Percentiles rank a stretch among this genome's conserved stretches.
Evolutionary conservation across 1,284 basidiomycete genomes (phyloP).

Genomic region (Wallemia ichthyophaga): DNA sequence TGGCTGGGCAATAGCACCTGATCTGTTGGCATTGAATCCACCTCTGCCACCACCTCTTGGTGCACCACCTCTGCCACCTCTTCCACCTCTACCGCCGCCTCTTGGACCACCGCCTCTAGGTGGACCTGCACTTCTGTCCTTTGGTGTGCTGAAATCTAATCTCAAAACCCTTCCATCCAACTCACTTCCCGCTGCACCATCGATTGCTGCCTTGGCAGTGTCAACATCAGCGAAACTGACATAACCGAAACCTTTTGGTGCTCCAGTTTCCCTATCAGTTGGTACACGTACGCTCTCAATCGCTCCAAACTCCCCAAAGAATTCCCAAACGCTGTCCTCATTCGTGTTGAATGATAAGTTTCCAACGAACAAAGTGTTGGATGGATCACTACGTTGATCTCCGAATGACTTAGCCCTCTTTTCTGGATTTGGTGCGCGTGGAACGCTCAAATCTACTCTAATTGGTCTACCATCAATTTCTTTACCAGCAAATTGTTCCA

Average conservation of each 20-base stretch:
- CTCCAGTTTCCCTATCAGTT: constrained; percentile 70
- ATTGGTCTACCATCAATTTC: constrained; percentile 72
- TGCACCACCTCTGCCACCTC: constrained; percentile 15
- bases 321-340: constrained; percentile 70
- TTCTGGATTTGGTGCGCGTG: constrained; percentile 26
- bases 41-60: constrained; percentile 15
- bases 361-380: constrained; percentile 58
- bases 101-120: constrained; percentile 8
- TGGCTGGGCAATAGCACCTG: constrained; percentile 38
- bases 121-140: constrained; percentile 24
- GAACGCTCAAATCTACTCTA: constrained; percentile 50
- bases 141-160: constrained; percentile 68
- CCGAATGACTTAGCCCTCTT: constrained; percentile 47
- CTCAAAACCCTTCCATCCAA: constrained; percentile 55
- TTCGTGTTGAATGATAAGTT: constrained; percentile 53
- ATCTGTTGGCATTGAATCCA: constrained; percentile 21
- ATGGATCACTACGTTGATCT: constrained; percentile 33
- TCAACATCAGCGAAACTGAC: constrained; percentile 68
- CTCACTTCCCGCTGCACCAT: constrained; percentile 36
- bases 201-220: constrained; percentile 50
- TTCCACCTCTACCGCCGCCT: constrained; percentile 10
- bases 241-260: constrained; percentile 87
- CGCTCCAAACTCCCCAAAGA: constrained; percentile 67
- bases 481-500: constrained; percentile 36
- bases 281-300: constrained; percentile 70